Conservation (phyloP, 139 green algal species). For the Edaphochlamys debaryana region DNA sequence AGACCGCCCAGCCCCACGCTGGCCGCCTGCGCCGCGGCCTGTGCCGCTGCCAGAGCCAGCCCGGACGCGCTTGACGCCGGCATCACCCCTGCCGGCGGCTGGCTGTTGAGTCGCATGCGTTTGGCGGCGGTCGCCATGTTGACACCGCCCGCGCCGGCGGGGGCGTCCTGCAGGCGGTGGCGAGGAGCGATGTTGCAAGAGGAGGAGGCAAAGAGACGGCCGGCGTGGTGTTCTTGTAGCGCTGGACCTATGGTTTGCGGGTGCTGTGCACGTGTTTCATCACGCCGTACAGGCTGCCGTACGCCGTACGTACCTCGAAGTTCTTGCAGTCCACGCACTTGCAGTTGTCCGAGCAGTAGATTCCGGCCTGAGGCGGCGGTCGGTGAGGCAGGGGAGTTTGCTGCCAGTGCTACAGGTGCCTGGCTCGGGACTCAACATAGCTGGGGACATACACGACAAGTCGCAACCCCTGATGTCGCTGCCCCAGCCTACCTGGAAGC, state of each 20-base stretch:
- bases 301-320: slow-evolving; percentile 64
- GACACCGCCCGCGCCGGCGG: too few relatives aligned
- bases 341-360: slow-evolving; percentile 88
- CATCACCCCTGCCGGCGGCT: neutral
- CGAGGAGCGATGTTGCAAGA: neutral
- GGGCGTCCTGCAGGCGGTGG: neutral
- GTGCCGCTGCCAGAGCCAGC: neutral
- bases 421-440: too few relatives aligned
- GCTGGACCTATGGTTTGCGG: neutral
- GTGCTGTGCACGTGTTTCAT: neutral
- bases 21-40: neutral
- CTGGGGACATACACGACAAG: too few relatives aligned
- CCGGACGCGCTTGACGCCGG: slow-evolving; percentile 17
- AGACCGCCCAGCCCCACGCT: neutral
- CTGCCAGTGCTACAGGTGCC: too few relatives aligned
- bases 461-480: too few relatives aligned
- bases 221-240: neutral
- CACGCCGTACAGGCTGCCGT: neutral
- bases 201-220: neutral
- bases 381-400: too few relatives aligned
- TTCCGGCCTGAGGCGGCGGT: slow-evolving; percentile 61
- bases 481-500: slow-evolving; percentile 91
- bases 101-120: neutral
- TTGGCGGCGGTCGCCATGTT: neutral
- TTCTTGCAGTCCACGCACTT: slow-evolving; percentile 93